These are phyloP conservation scores for Cercospora sojina DNA, from an alignment of 2,329 filamentous ascomycete species.

Conservation along the genomic window DNA sequence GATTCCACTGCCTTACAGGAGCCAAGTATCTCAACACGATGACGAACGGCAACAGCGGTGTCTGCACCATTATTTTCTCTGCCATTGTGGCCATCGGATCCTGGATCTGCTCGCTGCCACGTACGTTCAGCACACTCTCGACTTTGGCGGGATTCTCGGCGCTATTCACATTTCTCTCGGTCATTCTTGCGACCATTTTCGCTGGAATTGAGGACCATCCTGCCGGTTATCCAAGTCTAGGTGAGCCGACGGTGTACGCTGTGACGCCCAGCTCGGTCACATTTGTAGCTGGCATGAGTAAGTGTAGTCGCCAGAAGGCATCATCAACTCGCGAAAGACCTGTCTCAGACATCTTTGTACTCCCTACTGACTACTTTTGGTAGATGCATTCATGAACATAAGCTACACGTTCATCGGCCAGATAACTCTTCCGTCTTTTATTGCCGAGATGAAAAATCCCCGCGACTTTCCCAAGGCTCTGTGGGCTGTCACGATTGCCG, in stretches of 20 bases:
- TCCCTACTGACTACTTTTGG: too few relatives aligned
- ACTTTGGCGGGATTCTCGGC: conserved; percentile 78
- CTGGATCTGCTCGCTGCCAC: conserved; percentile 75
- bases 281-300: conserved; percentile 79
- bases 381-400: conserved; percentile 91
- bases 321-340: too few relatives aligned
- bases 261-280: conserved; percentile 69
- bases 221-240: conserved; percentile 46
- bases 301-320: too few relatives aligned
- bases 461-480: conserved; percentile 90
- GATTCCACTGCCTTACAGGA: conserved; percentile 78
- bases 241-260: conserved; percentile 66
- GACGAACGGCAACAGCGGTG: conserved; percentile 63
- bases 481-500: conserved; percentile 84
- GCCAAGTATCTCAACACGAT: conserved; percentile 91
- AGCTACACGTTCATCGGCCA: conserved; percentile 96
- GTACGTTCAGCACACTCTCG: conserved; percentile 78
- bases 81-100: conserved; percentile 72
- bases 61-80: conserved; percentile 79
- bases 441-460: conserved; percentile 82
- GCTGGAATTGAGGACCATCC: conserved; percentile 74
- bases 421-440: conserved; percentile 90
- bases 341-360: too few relatives aligned
- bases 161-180: conserved; percentile 85
- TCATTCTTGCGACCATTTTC: conserved; percentile 80